Base-by-base conservation (phyloP, 345 rosid genomes). In the Populus euphratica region DNA sequence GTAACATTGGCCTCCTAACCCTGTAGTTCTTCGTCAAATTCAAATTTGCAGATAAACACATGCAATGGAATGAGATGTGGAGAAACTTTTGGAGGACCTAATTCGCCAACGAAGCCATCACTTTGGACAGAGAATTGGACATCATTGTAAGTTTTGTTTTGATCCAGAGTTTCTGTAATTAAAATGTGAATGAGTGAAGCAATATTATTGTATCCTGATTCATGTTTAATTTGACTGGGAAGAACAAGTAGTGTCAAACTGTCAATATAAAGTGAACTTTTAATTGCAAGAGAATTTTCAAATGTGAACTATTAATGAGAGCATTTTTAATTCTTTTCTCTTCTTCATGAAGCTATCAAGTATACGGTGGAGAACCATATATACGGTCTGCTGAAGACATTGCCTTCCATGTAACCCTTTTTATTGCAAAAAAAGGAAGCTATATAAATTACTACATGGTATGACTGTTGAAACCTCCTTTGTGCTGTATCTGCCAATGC, bases 91-190 rank as follows among this genome's bases (percentile, higher is more conserved):
- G 76, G 61, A 41, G 97, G 97, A 50, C 97, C 98, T 0, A 92
- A 94, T 76, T 88, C 94, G 5, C 94, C 93, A 36, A 85, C 84
- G 63, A 94, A 94, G 70, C 98, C 98, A 8, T 83, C 92, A 21
- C 83, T 94, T 31, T 94, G 98, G 98, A 94, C 97, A 14, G 98
- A 94, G 82, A 87, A 92, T 62, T 92, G 98, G 98, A 92, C 96
- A 63, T 88, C 92, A 76, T 87, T 79, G 98, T 94, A 89, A 71
- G 90, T 49, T 12, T 7, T 63, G 3, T 23, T 27, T 16, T 13
- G 14, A 20, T 59, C 25, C 23, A 20, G 23, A 59, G 8, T n/a
- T 59, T 8, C 11, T 59, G 1, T 47, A 4, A 47, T 47, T 47
- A 47, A 47, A 43, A 43, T 9, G 47, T 43, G 47, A 43, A 9